Evolutionary conservation across 1,284 basidiomycete species (phyloP).

Genomic region (Ceratobasidium sp.): DNA sequence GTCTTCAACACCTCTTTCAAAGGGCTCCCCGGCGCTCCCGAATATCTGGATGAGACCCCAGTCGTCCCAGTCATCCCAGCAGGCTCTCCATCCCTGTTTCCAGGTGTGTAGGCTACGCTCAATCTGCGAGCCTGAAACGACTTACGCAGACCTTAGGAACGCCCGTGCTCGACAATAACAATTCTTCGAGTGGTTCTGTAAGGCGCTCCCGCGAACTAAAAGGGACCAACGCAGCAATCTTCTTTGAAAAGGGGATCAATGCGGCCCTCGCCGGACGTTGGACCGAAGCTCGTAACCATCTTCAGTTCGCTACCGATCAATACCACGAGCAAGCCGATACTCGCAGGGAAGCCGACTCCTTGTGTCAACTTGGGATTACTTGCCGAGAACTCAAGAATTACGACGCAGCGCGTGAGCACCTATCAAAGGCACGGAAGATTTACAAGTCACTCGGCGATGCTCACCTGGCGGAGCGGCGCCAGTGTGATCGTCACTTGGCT

Average conservation of each 20-base stretch:
- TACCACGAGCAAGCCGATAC: slow-evolving; percentile 6
- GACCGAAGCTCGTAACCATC: slow-evolving; percentile 1
- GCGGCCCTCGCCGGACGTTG: slow-evolving; percentile 15
- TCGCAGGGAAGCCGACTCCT: slow-evolving; percentile 26
- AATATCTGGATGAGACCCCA: too few species aligned
- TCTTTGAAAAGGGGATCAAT: slow-evolving; percentile 19
- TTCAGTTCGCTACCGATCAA: slow-evolving; percentile 7
- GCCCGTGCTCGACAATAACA: neutral
- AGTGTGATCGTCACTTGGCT: slow-evolving; percentile 36
- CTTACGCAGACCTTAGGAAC: neutral
- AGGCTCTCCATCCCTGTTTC: neutral
- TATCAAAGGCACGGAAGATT: slow-evolving; percentile 7
- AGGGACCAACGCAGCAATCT: neutral
- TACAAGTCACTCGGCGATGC: slow-evolving; percentile 19
- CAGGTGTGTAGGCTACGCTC: neutral
- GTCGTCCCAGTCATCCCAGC: neutral
- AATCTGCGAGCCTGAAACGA: neutral
- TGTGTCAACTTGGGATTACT: slow-evolving; percentile 21
- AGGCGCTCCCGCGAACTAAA: neutral
- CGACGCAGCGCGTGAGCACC: slow-evolving; percentile 17
- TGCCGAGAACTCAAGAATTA: slow-evolving; percentile 23
- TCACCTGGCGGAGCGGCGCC: slow-evolving; percentile 7
- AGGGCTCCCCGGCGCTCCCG: too few species aligned
- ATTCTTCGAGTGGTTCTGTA: neutral
- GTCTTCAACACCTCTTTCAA: too few species aligned